phyloP scores from a whole-genome alignment of 2,329 filamentous ascomycete genomes.

The Colletotrichum kahawae region DNA sequence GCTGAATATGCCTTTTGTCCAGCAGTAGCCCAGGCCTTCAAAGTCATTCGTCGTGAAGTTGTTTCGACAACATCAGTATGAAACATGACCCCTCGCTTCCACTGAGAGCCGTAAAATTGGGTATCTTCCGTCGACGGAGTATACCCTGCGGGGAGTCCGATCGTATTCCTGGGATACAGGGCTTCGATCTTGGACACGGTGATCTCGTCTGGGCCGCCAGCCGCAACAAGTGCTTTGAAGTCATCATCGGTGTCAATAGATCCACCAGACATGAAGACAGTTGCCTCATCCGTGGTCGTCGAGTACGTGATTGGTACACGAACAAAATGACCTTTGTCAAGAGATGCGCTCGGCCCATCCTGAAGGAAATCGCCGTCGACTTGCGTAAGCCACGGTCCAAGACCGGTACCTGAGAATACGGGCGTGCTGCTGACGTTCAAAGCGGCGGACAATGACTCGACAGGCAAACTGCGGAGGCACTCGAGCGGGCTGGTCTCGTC shows the following conservation, averaged over 20 bases:
- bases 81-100: background rate
- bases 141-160: background rate
- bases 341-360: slow-evolving; percentile 50
- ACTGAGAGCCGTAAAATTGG: background rate
- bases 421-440: slow-evolving; percentile 30
- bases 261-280: slow-evolving; percentile 43
- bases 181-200: background rate
- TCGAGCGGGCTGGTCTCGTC: background rate
- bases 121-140: background rate
- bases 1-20: background rate
- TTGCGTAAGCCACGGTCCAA: background rate
- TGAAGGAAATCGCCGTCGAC: slow-evolving; percentile 46
- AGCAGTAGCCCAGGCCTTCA: background rate
- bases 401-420: slow-evolving; percentile 14
- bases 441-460: slow-evolving; percentile 31
- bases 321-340: slow-evolving; percentile 64
- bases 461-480: slow-evolving; percentile 35
- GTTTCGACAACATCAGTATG: background rate
- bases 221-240: background rate
- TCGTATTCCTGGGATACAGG: background rate
- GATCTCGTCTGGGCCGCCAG: background rate
- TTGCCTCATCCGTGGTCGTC: slow-evolving; percentile 69
- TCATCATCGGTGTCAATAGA: background rate
- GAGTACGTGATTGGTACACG: slow-evolving; percentile 68
- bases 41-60: background rate